Evolutionary conservation across 345 rosid genomes (phyloP).

Genomic region (Diplotaxis tenuifolia): DNA sequence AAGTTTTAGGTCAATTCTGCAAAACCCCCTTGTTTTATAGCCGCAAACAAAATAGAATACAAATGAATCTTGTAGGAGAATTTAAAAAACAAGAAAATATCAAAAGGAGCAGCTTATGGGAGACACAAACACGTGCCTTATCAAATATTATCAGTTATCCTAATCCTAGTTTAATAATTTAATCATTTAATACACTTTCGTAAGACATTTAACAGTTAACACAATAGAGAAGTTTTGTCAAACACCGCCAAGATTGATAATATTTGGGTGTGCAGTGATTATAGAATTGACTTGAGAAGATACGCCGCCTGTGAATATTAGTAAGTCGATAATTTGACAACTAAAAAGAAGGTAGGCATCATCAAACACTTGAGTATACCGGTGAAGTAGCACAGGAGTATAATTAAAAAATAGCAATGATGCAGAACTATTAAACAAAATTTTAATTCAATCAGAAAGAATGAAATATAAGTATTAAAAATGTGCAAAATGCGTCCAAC

Average conservation of each 20-base stretch:
- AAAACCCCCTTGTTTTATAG: background rate
- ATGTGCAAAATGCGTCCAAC: slow-evolving; percentile 7
- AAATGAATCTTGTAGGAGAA: background rate
- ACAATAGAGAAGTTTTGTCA: background rate
- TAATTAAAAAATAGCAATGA: background rate
- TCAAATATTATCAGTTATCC: background rate
- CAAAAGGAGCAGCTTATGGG: background rate
- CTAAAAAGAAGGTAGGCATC: background rate
- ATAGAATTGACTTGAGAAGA: background rate
- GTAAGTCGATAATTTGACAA: background rate
- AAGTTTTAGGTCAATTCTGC: no score
- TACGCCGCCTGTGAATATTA: slow-evolving; percentile 5
- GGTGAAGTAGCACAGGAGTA: background rate
- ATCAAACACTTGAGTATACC: background rate
- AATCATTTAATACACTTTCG: background rate
- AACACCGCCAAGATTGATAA: background rate
- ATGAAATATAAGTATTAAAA: background rate
- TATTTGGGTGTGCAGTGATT: background rate
- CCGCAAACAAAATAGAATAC: background rate
- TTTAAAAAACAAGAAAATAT: background rate
- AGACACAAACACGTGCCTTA: slow-evolving; percentile 12
- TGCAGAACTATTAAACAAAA: background rate
- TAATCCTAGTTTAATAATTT: background rate
- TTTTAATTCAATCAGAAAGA: background rate
- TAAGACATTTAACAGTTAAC: background rate